These are phyloP conservation scores for Stachybotrys chartarum DNA, from an alignment of 2,329 filamentous ascomycete species.

Conservation along the genomic window DNA sequence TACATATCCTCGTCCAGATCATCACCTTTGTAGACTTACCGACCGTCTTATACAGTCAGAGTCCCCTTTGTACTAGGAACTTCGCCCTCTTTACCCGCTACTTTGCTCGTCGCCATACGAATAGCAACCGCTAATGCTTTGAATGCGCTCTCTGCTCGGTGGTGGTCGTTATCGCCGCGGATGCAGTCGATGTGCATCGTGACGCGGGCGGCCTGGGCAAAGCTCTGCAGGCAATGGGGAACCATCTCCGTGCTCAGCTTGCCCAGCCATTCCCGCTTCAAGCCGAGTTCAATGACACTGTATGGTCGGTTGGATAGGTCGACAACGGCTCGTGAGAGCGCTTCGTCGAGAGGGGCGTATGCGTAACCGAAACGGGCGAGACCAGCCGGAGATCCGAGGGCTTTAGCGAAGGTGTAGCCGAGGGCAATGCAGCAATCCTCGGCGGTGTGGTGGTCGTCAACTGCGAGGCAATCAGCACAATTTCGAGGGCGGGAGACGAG, in stretches of 20 bases:
- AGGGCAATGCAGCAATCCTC: conserved; percentile 94
- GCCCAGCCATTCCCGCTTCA: conserved; percentile 88
- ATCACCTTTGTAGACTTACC: not conserved
- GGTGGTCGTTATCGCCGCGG: conserved; percentile 89
- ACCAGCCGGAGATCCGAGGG: conserved; percentile 70
- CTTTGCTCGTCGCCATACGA: conserved; percentile 64
- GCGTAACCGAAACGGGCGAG: conserved; percentile 87
- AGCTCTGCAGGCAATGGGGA: conserved; percentile 89
- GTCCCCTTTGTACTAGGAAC: conserved; percentile 96
- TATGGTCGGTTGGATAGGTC: conserved; percentile 92
- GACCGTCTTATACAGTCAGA: conserved; percentile 46
- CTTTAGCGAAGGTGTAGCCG: conserved; percentile 73
- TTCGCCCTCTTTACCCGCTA: conserved; percentile 80
- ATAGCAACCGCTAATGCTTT: conserved; percentile 91
- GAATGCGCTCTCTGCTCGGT: conserved; percentile 92
- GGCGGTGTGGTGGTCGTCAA: conserved; percentile 97
- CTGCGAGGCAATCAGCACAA: conserved; percentile 32
- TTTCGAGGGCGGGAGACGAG: not conserved
- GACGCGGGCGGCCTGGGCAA: conserved; percentile 80
- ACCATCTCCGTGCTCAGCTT: conserved; percentile 95
- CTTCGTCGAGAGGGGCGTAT: conserved; percentile 92
- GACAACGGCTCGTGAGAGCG: conserved; percentile 85
- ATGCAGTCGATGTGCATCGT: conserved; percentile 95
- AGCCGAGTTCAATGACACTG: conserved; percentile 73
- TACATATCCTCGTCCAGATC: not conserved